Conservation (phyloP, 768 basidiomycete genomes). For the Suillus variegatus region DNA sequence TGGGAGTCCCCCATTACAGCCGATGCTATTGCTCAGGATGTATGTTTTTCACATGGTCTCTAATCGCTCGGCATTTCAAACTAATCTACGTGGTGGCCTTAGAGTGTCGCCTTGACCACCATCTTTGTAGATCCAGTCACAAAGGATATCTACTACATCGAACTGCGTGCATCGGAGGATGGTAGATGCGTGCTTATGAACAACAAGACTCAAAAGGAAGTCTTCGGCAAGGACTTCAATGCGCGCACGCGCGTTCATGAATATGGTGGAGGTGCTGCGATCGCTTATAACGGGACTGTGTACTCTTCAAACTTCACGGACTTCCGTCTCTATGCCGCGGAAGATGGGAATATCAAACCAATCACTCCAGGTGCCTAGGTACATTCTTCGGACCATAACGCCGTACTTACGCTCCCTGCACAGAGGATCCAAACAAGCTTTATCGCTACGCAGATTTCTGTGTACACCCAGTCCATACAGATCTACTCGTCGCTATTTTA, state of each 20-base stretch:
- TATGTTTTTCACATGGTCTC: conserved; percentile 25
- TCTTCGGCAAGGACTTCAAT: conserved; percentile 57
- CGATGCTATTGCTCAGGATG: conserved; percentile 50
- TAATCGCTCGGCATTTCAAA: neutral
- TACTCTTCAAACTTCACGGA: conserved; percentile 63
- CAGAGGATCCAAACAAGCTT: conserved; percentile 12
- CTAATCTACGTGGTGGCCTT: neutral
- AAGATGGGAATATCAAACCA: conserved; percentile 27
- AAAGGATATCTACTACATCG: conserved; percentile 52
- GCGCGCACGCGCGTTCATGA: conserved; percentile 63
- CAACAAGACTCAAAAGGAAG: conserved; percentile 45
- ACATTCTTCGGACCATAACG: too few relatives aligned
- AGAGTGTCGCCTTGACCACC: conserved; percentile 39
- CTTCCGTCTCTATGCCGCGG: conserved; percentile 51
- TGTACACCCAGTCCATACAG: conserved; percentile 49
- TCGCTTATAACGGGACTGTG: conserved; percentile 47
- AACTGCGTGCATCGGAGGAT: conserved; percentile 57
- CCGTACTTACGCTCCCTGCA: neutral
- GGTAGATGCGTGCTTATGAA: conserved; percentile 61
- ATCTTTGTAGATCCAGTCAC: conserved; percentile 55
- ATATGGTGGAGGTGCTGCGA: conserved; percentile 67
- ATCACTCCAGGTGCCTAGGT: conserved; percentile 58
- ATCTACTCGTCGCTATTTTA: conserved; percentile 56
- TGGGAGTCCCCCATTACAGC: conserved; percentile 62
- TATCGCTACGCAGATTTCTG: conserved; percentile 54